Evolutionary conservation across 2,329 filamentous ascomycete genomes (phyloP).

Genomic region (Cladosporium cucumerinum): DNA sequence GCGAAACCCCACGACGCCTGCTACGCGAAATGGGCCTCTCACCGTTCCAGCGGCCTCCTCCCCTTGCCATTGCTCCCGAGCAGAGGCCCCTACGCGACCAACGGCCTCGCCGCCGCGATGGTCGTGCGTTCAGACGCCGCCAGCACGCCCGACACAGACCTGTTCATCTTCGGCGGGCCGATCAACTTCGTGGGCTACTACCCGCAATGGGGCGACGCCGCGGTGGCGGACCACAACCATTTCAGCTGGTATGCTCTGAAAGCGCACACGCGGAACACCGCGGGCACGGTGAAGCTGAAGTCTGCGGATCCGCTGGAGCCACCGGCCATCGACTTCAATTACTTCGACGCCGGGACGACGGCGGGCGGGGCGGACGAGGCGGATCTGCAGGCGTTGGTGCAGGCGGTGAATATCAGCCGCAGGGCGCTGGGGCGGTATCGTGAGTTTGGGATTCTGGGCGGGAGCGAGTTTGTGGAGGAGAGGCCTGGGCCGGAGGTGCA

Average conservation of each 20-base stretch:
- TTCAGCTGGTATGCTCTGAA: conserved; percentile 56
- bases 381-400: conserved; percentile 54
- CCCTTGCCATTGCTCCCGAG: conserved; percentile 28
- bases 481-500: conserved; percentile 42
- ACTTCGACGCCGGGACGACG: conserved; percentile 47
- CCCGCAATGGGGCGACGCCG: conserved; percentile 50
- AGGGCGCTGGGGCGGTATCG: conserved; percentile 26
- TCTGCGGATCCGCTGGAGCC: conserved; percentile 61
- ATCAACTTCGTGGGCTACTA: conserved; percentile 55
- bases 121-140: conserved; percentile 35
- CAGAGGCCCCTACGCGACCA: conserved; percentile 45
- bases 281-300: conserved; percentile 59
- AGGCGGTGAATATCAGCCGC: conserved; percentile 32
- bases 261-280: conserved; percentile 59
- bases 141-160: conserved; percentile 41
- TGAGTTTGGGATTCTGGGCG: conserved; percentile 33
- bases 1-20: conserved; percentile 38
- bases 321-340: conserved; percentile 62
- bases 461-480: conserved; percentile 29
- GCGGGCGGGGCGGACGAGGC: conserved; percentile 36
- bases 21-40: conserved; percentile 33
- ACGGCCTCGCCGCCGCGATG: conserved; percentile 46
- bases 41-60: not conserved
- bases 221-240: conserved; percentile 42
- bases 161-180: conserved; percentile 56